A percentile compares a stretch with the other conserved stretches of the same genome.
phyloP scores from a whole-genome alignment of 345 rosid genomes.

The Boechera retrofracta region DNA sequence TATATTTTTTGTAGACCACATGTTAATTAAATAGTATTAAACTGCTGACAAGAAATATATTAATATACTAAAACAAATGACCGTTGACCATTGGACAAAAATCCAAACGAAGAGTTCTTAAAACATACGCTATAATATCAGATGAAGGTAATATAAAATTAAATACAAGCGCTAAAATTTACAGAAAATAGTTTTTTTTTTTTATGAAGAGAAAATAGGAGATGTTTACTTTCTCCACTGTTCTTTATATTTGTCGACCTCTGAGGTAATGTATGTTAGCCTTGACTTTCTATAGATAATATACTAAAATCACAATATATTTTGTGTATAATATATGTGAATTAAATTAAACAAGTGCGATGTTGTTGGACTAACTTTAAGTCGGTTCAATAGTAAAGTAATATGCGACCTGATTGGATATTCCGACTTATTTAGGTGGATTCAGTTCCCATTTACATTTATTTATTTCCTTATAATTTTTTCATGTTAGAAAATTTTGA shows the following conservation, averaged over 20 bases:
- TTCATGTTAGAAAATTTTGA: background rate
- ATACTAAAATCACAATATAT: background rate
- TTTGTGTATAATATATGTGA: background rate
- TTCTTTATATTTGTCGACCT: background rate
- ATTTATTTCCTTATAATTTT: background rate
- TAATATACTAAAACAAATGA: background rate
- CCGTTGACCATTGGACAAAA: constrained; percentile 15
- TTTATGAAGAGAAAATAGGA: background rate
- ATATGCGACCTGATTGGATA: constrained; percentile 23
- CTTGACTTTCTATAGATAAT: constrained; percentile 19
- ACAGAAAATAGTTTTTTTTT: background rate
- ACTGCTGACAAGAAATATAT: background rate
- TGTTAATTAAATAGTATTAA: background rate
- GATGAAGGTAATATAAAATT: background rate
- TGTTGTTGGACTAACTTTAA: constrained; percentile 36
- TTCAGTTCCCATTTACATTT: constrained; percentile 11
- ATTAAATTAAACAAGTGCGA: constrained; percentile 9
- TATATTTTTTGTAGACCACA: background rate
- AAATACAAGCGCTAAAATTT: background rate
- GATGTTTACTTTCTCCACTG: background rate
- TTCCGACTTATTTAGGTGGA: constrained; percentile 1
- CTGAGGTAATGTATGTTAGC: background rate
- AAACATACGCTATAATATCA: constrained; percentile 6
- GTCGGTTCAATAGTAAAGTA: constrained; percentile 24
- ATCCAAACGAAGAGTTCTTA: constrained; percentile 19